Evolutionary conservation across 140 eudicot genomes (phyloP), one percentile per base, ranked within the genome.

Genomic region (Flaveria floridana): DNA sequence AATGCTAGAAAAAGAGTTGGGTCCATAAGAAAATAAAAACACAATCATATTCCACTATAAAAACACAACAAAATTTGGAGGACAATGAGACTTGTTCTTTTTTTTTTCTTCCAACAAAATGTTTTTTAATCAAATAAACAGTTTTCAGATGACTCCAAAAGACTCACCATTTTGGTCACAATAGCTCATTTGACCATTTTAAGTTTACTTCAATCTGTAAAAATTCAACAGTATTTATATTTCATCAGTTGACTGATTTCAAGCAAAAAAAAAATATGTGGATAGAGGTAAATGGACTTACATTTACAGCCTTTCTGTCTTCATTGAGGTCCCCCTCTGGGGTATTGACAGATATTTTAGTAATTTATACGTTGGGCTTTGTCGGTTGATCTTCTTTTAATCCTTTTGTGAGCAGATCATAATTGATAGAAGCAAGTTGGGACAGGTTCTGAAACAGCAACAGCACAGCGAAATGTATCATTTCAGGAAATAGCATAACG

Each of bases 381-480:
- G 97, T 50, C 3, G 89, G 84, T 30, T 82, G 86, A 75, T 94
- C 99, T 12, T 94, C 99, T 82, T 88, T 94, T 76, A 80, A 69
- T 62, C 84, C 84, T 82, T 88, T 94, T 0, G 90, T 82, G 65
- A 94, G 96, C 82, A 94, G 71, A 83, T 94, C 99, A 52, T 94
- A 94, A 70, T 94, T 94, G 83, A 94, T 94, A 21, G 99, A 90
- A 46, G 99, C 99, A 14, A 94, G 99, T 82, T 94, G 97, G 42
- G 99, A 94, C 5, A 94, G 92, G 85, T 94, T 94, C 99, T 94
- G 95, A 18, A 69, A 47, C 52, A 34, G 15, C 68, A 74, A 47
- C 52, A 34, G 15, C 68, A 74, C 10, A 59, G 9, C 11, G 2
- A 71, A 44, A 65, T 10, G 39, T 11, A 52, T 62, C 41, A 15